Conservation (phyloP, 208 protist species). For the Tritrichomonas musculus region DNA sequence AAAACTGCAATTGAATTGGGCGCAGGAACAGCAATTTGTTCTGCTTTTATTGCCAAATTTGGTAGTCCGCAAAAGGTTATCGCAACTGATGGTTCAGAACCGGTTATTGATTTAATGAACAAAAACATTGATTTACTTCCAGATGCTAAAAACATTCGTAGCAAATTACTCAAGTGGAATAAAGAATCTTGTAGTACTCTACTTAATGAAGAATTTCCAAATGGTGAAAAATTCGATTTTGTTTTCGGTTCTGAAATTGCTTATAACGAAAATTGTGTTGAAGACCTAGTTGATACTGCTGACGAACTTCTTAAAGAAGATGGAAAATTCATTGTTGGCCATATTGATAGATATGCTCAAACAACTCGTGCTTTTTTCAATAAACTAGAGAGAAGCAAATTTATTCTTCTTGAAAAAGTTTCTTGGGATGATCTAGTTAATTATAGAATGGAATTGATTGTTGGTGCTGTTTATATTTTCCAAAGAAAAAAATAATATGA, state of each 20-base stretch:
- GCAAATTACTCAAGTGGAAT: not conserved
- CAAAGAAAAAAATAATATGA: no score
- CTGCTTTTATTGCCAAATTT: not conserved
- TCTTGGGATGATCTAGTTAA: not conserved
- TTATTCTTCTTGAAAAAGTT: not conserved
- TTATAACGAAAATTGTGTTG: slow-evolving; percentile 31
- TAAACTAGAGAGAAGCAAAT: not conserved
- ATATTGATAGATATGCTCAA: not conserved
- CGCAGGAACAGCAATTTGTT: not conserved
- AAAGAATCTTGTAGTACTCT: not conserved
- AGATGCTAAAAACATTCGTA: no score
- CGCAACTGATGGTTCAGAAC: not conserved
- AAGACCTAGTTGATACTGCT: not conserved
- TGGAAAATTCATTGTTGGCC: not conserved
- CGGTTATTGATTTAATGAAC: not conserved
- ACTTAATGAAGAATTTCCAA: not conserved
- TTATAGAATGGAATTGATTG: slow-evolving; percentile 26
- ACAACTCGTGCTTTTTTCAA: not conserved
- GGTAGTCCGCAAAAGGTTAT: not conserved
- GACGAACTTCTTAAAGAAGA: not conserved
- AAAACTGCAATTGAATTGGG: not conserved
- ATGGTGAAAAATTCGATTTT: not conserved
- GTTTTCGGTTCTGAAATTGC: slow-evolving; percentile 1
- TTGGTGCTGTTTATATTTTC: not conserved
- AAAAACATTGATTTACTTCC: not conserved